A percentile compares a stretch with the other conserved stretches of the same genome.
Evolutionary conservation across 2,329 filamentous ascomycete species (phyloP).

Genomic region (Drechslera avenae): DNA sequence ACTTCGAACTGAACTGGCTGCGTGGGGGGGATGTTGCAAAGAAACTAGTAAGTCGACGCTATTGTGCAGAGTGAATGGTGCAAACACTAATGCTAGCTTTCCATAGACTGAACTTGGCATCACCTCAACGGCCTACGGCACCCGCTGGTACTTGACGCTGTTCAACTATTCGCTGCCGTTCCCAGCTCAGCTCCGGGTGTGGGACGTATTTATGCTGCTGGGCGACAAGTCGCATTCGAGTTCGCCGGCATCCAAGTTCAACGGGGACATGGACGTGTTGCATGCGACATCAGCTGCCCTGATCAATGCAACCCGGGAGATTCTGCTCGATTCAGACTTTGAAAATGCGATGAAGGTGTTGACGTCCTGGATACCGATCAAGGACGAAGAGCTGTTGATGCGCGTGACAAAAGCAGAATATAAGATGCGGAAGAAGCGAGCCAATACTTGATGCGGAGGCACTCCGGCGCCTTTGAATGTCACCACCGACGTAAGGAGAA

Average conservation of each 20-base stretch:
- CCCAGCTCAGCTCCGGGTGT: constrained; percentile 88
- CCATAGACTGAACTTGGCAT: constrained; percentile 75
- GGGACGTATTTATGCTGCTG: constrained; percentile 96
- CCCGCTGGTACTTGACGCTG: constrained; percentile 93
- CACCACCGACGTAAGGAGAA: constrained; percentile 9
- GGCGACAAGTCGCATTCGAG: constrained; percentile 68
- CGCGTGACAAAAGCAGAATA: constrained; percentile 86
- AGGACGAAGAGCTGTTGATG: constrained; percentile 93
- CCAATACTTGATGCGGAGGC: constrained; percentile 33
- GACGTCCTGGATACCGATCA: constrained; percentile 91
- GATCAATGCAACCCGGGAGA: constrained; percentile 86
- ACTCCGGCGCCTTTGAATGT: constrained; percentile 14
- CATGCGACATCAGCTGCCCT: constrained; percentile 89
- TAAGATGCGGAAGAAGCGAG: constrained; percentile 67
- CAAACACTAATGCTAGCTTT: constrained; percentile 23
- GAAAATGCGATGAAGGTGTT: constrained; percentile 98
- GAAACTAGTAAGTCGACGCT: constrained; percentile 70
- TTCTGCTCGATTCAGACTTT: constrained; percentile 90
- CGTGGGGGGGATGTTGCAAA: constrained; percentile 74
- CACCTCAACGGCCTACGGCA: constrained; percentile 89
- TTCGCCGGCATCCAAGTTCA: constrained; percentile 43
- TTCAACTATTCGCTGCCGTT: constrained; percentile 98
- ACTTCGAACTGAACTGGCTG: constrained; percentile 87
- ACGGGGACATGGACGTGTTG: constrained; percentile 78
- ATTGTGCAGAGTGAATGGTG: background rate